A percentile compares a stretch with the other conserved stretches of the same genome.
These are phyloP conservation scores for Nakazawaea ambrosiae DNA, from an alignment of 805 yeast species.

Conservation along the genomic window DNA sequence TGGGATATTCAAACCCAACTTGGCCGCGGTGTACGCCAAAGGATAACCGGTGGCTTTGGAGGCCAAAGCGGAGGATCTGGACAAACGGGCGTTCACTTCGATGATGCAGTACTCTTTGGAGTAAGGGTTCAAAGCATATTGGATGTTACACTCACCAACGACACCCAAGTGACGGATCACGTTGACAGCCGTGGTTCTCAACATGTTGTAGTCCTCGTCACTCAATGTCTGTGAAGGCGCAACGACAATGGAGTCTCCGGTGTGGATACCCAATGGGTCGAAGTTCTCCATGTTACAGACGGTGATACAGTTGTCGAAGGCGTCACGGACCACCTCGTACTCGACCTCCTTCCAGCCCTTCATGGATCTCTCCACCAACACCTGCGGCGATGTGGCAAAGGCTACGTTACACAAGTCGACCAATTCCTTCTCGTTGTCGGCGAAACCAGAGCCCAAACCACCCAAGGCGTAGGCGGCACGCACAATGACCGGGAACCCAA, in stretches of 20 bases:
- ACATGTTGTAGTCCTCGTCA: slow-evolving; percentile 96
- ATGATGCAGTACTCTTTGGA: slow-evolving; percentile 94
- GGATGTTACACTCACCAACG: slow-evolving; percentile 98
- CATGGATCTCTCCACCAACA: slow-evolving; percentile 91
- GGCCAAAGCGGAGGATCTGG: slow-evolving; percentile 98
- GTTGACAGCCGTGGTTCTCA: slow-evolving; percentile 95
- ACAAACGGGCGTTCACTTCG: slow-evolving; percentile 96
- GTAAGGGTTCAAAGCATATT: slow-evolving; percentile 90
- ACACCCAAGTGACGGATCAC: slow-evolving; percentile 97
- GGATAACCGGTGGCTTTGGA: slow-evolving; percentile 99
- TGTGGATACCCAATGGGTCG: slow-evolving; percentile 96
- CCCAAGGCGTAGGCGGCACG: slow-evolving; percentile 98
- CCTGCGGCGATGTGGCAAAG: slow-evolving; percentile 94
- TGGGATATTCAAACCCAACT: slow-evolving; percentile 88
- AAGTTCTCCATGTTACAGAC: slow-evolving; percentile 99
- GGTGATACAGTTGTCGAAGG: slow-evolving; percentile 94
- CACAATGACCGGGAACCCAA: slow-evolving; percentile 92
- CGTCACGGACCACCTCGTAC: slow-evolving; percentile 97
- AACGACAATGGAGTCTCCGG: slow-evolving; percentile 98
- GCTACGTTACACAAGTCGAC: slow-evolving; percentile 83
- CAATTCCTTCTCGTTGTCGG: slow-evolving; percentile 79
- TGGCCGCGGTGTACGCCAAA: slow-evolving; percentile 96
- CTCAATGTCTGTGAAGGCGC: slow-evolving; percentile 98
- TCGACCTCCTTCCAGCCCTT: slow-evolving; percentile 99
- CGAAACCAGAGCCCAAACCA: slow-evolving; percentile 97